Conservation (phyloP, 83 land plant genomes). For the Thuja plicata region DNA sequence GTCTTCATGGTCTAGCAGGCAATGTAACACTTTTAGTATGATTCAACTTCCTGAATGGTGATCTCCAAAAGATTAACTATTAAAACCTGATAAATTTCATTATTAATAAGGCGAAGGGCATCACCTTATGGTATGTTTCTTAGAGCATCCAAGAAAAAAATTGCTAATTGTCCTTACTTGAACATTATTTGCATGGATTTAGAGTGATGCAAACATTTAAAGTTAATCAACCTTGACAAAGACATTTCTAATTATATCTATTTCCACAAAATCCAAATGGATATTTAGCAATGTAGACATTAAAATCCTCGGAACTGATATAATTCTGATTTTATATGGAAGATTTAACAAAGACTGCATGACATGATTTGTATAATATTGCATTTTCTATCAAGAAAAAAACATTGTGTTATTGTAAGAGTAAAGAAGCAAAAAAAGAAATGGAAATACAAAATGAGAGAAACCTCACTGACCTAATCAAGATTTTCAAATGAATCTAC, state of each 20-base stretch:
- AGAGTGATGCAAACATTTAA: background rate
- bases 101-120: background rate
- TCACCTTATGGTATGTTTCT: background rate
- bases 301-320: no score
- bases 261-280: no score
- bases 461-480: constrained; percentile 48
- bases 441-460: background rate
- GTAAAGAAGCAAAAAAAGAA: no score
- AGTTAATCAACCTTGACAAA: background rate
- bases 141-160: background rate
- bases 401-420: no score
- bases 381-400: no score
- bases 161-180: background rate
- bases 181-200: background rate
- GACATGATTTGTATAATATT: background rate
- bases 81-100: no score
- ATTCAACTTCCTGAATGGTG: no score
- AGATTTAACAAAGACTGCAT: background rate
- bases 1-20: no score
- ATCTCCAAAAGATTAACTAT: no score
- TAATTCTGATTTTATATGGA: background rate
- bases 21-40: no score
- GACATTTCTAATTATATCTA: no score
- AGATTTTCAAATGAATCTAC: constrained; percentile 82
- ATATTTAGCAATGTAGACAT: no score